Evolutionary conservation across 352 stramenopile genomes (phyloP).

Genomic region (Phytophthora citricola): DNA sequence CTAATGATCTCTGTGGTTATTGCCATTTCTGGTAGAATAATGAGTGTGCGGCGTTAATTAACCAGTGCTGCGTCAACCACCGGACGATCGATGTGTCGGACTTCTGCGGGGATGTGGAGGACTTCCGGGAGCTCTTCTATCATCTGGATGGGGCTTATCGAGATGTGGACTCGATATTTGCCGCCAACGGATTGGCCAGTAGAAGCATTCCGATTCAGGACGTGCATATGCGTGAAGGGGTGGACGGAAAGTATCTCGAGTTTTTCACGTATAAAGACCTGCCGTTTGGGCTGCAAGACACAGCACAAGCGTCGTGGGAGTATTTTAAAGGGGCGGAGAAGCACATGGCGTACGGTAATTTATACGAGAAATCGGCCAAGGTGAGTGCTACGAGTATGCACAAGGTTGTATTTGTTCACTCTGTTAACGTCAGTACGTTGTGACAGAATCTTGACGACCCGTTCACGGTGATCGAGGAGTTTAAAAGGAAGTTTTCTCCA

Average conservation of each 20-base stretch:
- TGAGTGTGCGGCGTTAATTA: conserved; percentile 29
- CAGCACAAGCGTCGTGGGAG: conserved; percentile 37
- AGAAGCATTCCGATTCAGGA: conserved; percentile 25
- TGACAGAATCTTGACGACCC: conserved; percentile 17
- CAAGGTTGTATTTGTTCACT: not conserved
- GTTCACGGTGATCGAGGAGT: conserved; percentile 22
- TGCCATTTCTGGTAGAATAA: conserved; percentile 16
- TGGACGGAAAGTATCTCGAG: conserved; percentile 33
- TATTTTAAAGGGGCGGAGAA: conserved; percentile 46
- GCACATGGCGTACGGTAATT: conserved; percentile 35
- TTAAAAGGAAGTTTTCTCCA: conserved; percentile 33
- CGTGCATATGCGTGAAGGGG: conserved; percentile 31
- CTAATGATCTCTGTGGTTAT: too few species aligned
- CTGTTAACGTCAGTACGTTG: not conserved
- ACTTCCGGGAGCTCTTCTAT: conserved; percentile 31
- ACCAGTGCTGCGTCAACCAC: conserved; percentile 18
- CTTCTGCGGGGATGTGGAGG: conserved; percentile 25
- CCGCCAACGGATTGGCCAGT: conserved; percentile 21
- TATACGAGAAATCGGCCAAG: conserved; percentile 39
- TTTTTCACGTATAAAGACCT: conserved; percentile 43
- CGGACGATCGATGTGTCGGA: conserved; percentile 22
- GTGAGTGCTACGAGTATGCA: not conserved
- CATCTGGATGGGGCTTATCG: conserved; percentile 25
- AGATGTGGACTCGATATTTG: conserved; percentile 26
- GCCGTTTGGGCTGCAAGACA: conserved; percentile 44